Percentiles rank a stretch among this genome's conserved stretches.
Conservation (phyloP, 768 basidiomycete genomes). For the Xerocomus potaroensis region DNA sequence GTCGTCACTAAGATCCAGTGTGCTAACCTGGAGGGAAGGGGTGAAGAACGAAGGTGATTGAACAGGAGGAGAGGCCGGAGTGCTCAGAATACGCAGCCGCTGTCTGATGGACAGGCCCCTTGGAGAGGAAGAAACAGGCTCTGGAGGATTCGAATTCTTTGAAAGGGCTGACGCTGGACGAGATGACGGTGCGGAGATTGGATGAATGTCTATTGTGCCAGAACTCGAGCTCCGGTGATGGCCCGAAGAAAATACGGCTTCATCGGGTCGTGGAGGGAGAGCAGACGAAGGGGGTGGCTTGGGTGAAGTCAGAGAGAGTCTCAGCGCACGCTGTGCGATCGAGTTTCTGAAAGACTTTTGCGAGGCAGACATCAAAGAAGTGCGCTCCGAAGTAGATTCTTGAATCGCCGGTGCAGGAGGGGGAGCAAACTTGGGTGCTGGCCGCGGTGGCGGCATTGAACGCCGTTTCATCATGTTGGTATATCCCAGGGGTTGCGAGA, state of each 20-base stretch:
- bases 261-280: slow-evolving; percentile 68
- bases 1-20: slow-evolving; percentile 24
- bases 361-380: slow-evolving; percentile 6
- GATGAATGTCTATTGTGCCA: slow-evolving; percentile 28
- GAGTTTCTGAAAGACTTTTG: slow-evolving; percentile 50
- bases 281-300: slow-evolving; percentile 57
- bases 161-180: slow-evolving; percentile 34
- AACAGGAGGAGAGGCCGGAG: slow-evolving; percentile 41
- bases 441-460: slow-evolving; percentile 72
- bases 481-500: slow-evolving; percentile 11
- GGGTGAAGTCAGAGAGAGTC: slow-evolving; percentile 58
- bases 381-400: slow-evolving; percentile 5
- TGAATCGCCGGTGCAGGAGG: slow-evolving; percentile 56
- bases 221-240: slow-evolving; percentile 34
- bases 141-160: slow-evolving; percentile 30
- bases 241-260: slow-evolving; percentile 30
- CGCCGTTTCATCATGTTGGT: slow-evolving; percentile 41
- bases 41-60: slow-evolving; percentile 21
- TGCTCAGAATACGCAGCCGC: slow-evolving; percentile 64
- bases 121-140: slow-evolving; percentile 17
- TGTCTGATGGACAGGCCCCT: slow-evolving; percentile 48
- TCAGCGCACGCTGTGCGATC: slow-evolving; percentile 51
- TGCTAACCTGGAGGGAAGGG: slow-evolving; percentile 24
- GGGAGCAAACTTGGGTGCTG: slow-evolving; percentile 64
- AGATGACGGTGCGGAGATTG: slow-evolving; percentile 46